These are phyloP conservation scores for Bacterosira constricta DNA, from an alignment of 108 stramenopile species.

Conservation along the genomic window DNA sequence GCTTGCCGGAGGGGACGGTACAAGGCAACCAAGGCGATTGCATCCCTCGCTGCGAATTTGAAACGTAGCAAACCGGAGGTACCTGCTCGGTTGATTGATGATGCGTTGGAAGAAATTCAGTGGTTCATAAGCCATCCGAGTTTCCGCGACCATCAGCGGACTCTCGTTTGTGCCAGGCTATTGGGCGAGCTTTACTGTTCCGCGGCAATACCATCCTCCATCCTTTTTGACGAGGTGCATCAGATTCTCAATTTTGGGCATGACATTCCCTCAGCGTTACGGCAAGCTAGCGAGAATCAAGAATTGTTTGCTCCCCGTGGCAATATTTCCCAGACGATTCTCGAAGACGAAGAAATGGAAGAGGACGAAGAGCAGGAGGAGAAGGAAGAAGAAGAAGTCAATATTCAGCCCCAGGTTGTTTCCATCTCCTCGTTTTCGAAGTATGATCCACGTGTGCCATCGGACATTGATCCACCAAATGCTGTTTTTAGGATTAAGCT, in stretches of 20 bases:
- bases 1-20: slow-evolving; percentile 87
- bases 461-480: slow-evolving; percentile 80
- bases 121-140: slow-evolving; percentile 84
- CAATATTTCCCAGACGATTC: slow-evolving; percentile 68
- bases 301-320: slow-evolving; percentile 32
- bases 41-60: slow-evolving; percentile 80
- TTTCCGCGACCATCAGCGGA: slow-evolving; percentile 87
- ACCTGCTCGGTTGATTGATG: slow-evolving; percentile 81
- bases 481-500: slow-evolving; percentile 87
- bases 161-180: slow-evolving; percentile 81
- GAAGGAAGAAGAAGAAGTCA: slow-evolving; percentile 32
- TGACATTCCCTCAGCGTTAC: slow-evolving; percentile 80
- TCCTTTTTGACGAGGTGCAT: slow-evolving; percentile 83
- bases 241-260: slow-evolving; percentile 90
- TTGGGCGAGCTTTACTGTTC: slow-evolving; percentile 88
- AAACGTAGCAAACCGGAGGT: slow-evolving; percentile 73
- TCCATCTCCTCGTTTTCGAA: slow-evolving; percentile 76
- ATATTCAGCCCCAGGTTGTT: slow-evolving; percentile 41
- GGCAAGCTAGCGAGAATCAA: slow-evolving; percentile 62
- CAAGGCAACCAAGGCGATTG: slow-evolving; percentile 77
- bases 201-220: slow-evolving; percentile 67
- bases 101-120: slow-evolving; percentile 86
- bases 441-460: slow-evolving; percentile 90
- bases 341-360: slow-evolving; percentile 84
- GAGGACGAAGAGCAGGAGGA: slow-evolving; percentile 51